Conservation (phyloP, 208 protist species). For the Tritrichomonas foetus region DNA sequence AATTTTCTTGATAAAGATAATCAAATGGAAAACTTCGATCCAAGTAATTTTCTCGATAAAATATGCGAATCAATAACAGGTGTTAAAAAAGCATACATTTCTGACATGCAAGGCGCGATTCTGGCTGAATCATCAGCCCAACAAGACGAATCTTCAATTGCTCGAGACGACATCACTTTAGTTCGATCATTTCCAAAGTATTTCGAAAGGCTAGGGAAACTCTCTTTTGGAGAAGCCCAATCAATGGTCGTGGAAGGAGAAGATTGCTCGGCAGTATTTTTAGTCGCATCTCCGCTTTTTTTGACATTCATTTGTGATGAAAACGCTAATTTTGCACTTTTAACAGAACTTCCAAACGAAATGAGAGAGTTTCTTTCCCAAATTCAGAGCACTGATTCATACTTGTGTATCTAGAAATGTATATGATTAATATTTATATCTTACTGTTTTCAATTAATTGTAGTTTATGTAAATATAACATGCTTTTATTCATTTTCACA, state of each 20-base stretch:
- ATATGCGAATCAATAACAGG: not conserved
- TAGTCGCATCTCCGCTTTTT: not conserved
- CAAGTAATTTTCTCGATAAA: not conserved
- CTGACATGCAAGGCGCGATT: not conserved
- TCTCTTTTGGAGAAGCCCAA: not conserved
- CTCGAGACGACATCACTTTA: not conserved
- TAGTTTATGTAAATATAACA: too few species aligned
- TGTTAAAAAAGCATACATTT: not conserved
- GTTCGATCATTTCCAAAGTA: slow-evolving; percentile 31
- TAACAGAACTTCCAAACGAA: not conserved
- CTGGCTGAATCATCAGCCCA: not conserved
- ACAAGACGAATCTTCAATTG: not conserved
- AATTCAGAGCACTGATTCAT: not conserved
- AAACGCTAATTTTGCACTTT: not conserved
- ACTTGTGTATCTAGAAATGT: too few species aligned
- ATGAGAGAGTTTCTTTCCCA: not conserved
- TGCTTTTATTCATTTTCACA: too few species aligned
- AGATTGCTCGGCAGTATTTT: not conserved
- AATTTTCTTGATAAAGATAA: not conserved
- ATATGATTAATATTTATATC: too few species aligned
- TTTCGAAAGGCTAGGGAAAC: not conserved
- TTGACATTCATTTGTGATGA: not conserved
- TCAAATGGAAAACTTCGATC: not conserved
- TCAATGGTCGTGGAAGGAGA: not conserved
- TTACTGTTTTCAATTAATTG: too few species aligned